These are phyloP conservation scores for Manihot esculenta DNA, from an alignment of 441 rosid species.

Conservation along the genomic window DNA sequence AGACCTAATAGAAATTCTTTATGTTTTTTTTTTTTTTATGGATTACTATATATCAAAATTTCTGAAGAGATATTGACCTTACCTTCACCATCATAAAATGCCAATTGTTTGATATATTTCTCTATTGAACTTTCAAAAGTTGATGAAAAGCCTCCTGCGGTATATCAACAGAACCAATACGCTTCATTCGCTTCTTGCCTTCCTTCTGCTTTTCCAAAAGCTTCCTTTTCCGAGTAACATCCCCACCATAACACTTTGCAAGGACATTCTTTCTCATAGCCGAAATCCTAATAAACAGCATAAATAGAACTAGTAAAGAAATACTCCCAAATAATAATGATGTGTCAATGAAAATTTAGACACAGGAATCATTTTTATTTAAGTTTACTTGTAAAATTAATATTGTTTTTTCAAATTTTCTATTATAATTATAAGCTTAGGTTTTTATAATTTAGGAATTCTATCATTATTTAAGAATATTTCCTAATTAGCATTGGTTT, in stretches of 20 bases:
- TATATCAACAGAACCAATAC: conserved; percentile 95
- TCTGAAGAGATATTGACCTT: conserved; percentile 7
- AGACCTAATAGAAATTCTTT: no score
- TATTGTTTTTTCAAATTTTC: no score
- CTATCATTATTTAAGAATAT: no score
- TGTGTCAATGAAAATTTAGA: no score
- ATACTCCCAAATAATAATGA: background rate
- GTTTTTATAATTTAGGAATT: no score
- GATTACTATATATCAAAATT: no score
- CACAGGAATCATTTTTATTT: no score
- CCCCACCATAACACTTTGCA: conserved; percentile 98
- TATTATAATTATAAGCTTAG: no score
- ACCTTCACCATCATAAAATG: conserved; percentile 11
- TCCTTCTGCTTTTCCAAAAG: conserved; percentile 95
- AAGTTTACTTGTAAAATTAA: no score
- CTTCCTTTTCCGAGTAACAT: conserved; percentile 85
- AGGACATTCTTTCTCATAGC: conserved; percentile 97
- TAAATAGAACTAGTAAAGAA: conserved; percentile 9
- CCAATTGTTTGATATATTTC: background rate
- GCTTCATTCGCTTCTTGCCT: conserved; percentile 98
- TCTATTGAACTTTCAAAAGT: conserved; percentile 78
- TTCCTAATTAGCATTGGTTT: no score
- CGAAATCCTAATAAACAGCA: conserved; percentile 49
- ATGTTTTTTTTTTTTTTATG: no score
- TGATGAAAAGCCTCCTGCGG: conserved; percentile 98